Percentiles rank a stretch among this genome's conserved stretches.
phyloP scores from a whole-genome alignment of 768 basidiomycete species.

The Amanita subjunquillea region DNA sequence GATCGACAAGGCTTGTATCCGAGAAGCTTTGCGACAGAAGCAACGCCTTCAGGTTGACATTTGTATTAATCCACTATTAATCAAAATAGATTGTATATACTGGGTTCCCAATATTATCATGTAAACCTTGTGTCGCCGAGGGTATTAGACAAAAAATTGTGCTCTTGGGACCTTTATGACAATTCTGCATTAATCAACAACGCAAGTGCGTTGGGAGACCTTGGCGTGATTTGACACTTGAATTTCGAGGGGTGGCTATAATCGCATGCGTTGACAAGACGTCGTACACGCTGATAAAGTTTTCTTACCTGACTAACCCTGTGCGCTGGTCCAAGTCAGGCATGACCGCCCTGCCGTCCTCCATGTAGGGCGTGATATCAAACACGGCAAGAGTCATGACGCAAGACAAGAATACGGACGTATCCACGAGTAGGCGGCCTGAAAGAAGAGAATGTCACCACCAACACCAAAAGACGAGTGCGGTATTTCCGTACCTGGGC shows the following conservation, averaged over 20 bases:
- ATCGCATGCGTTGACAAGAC: neutral
- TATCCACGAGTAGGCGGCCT: constrained; percentile 23
- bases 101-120: neutral
- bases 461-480: neutral
- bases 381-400: constrained; percentile 32
- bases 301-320: constrained; percentile 33
- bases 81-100: no score
- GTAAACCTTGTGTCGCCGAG: neutral
- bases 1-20: constrained; percentile 46
- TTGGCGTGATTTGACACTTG: constrained; percentile 11
- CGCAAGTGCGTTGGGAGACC: constrained; percentile 8
- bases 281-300: neutral
- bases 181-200: constrained; percentile 12
- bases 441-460: neutral
- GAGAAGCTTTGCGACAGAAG: no score
- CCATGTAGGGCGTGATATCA: constrained; percentile 21
- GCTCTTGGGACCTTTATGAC: no score
- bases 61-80: no score
- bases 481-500: constrained; percentile 17
- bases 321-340: constrained; percentile 30
- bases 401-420: constrained; percentile 28
- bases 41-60: no score
- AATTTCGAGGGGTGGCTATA: constrained; percentile 17
- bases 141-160: no score
- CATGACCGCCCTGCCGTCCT: constrained; percentile 18